Evolutionary conservation across 106 monocot species (phyloP), one percentile per base, ranked within the genome.

Genomic region (Dactylorhiza incarnata): DNA sequence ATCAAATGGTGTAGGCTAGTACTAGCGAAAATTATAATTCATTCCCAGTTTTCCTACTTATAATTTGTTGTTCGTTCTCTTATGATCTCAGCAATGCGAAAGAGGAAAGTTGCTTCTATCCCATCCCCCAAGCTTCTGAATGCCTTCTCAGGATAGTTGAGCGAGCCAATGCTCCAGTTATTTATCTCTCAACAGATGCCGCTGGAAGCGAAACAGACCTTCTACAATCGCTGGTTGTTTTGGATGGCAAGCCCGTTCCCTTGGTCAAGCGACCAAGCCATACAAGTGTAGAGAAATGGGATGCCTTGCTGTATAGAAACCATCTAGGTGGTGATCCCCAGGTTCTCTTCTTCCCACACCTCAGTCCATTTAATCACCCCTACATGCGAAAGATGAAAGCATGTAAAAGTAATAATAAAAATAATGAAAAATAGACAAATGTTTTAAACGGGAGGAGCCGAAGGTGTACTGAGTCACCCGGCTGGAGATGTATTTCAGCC

Each of bases 141-240:
- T 99, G 97, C 83, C 84, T 94, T 5, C 73, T 85, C 45, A 76
- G 81, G 43, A 82, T 89, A 16, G 86, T 84, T 49, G 83, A 91
- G 78, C 91, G 76, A 83, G 53, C 89, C 9, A 82, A 87, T 70
- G 89, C 91, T 44, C 94, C 89, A 3, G 82, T 89, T 3, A 85
- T 99, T 52, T 99, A 89, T 84, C 87, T 99, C 1, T 99, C 97
- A 15, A 99, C 97, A 17, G 97, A 94, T 86, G 97, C 91, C 29
- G 91, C 89, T 16, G 84, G 87, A 23, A 91, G 91, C 49, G 94
- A 99, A 78, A 94, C 89, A 19, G 74, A 82, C 80, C 86, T 99
- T 77, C 91, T 99, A 3, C 91, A 89, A 80, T 87, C 93, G 12
- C 48, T 94, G 49, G 80, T 99, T 74, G 83, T 82, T 19, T 72